Evolutionary conservation across 2,329 filamentous ascomycete genomes (phyloP).

Genomic region (Chaetomium sp.): DNA sequence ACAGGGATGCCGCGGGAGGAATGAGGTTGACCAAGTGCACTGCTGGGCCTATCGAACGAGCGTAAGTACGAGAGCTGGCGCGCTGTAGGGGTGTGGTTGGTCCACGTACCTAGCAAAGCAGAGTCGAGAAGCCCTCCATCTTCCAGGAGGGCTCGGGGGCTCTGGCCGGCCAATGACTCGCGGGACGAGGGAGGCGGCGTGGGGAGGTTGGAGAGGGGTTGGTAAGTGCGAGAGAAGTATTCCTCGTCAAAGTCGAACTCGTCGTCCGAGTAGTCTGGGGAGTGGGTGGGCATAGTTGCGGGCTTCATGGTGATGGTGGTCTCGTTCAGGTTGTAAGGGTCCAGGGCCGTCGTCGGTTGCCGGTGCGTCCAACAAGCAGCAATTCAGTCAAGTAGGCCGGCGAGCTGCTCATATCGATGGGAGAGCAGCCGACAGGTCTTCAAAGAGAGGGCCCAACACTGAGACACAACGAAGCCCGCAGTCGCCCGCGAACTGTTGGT

Average conservation of each 20-base stretch:
- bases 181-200: slow-evolving; percentile 63
- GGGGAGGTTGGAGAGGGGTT: slow-evolving; percentile 67
- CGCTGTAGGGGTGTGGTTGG: slow-evolving; percentile 20
- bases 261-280: slow-evolving; percentile 36
- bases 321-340: slow-evolving; percentile 17
- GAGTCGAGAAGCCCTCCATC: slow-evolving; percentile 50
- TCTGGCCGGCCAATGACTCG: slow-evolving; percentile 48
- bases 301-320: slow-evolving; percentile 22
- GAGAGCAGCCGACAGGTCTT: slow-evolving; percentile 19
- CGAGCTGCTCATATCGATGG: slow-evolving; percentile 37
- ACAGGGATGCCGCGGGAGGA: slow-evolving; percentile 63
- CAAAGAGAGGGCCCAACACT: slow-evolving; percentile 14
- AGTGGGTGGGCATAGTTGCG: slow-evolving; percentile 28
- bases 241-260: slow-evolving; percentile 52
- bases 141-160: slow-evolving; percentile 47
- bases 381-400: slow-evolving; percentile 32
- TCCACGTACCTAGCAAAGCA: slow-evolving; percentile 45
- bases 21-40: slow-evolving; percentile 68
- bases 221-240: slow-evolving; percentile 62
- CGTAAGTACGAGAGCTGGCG: slow-evolving; percentile 39
- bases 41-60: slow-evolving; percentile 56
- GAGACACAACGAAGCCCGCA: slow-evolving; percentile 15
- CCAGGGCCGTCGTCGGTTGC: slow-evolving; percentile 33
- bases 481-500: slow-evolving; percentile 21
- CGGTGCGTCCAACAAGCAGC: slow-evolving; percentile 35